These are phyloP conservation scores for Ilex paraguariensis DNA, from an alignment of 305 asterid species.

Conservation along the genomic window DNA sequence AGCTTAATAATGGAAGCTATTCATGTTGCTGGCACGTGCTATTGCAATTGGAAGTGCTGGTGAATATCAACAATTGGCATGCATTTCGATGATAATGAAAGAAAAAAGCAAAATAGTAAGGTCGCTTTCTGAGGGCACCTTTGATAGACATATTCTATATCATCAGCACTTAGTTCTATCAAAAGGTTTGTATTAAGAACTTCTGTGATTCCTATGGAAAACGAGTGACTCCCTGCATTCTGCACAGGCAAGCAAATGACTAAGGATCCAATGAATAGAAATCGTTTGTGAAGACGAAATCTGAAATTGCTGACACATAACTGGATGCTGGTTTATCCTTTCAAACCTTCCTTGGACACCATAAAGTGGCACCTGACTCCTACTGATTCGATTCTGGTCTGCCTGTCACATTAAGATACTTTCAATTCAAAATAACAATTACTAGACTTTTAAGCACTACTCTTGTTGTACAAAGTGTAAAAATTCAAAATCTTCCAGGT, in stretches of 20 bases:
- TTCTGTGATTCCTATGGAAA: slow-evolving; percentile 90
- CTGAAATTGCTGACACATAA: slow-evolving; percentile 37
- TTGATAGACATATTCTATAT: slow-evolving; percentile 86
- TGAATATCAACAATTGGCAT: too few relatives aligned
- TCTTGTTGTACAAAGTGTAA: too few relatives aligned
- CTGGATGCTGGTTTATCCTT: slow-evolving; percentile 97
- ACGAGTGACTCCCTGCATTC: slow-evolving; percentile 78
- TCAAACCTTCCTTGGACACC: slow-evolving; percentile 88
- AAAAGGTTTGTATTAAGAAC: slow-evolving; percentile 83
- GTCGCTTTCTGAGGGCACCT: slow-evolving; percentile 33
- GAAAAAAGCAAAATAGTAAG: not conserved
- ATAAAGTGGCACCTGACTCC: slow-evolving; percentile 89
- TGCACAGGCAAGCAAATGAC: slow-evolving; percentile 26
- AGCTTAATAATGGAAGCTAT: not conserved
- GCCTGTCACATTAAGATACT: slow-evolving; percentile 43
- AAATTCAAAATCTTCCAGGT: not conserved
- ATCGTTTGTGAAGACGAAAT: slow-evolving; percentile 12
- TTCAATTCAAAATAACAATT: too few relatives aligned
- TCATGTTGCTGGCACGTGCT: not conserved
- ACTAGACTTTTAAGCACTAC: not conserved
- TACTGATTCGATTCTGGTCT: slow-evolving; percentile 78
- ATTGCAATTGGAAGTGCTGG: too few relatives aligned
- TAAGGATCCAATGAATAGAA: too few relatives aligned
- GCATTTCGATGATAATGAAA: not conserved
- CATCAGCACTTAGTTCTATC: slow-evolving; percentile 92